A percentile compares a stretch with the other conserved stretches of the same genome.
Evolutionary conservation across 129 eudicot genomes (phyloP).

Genomic region (Kitagawia praeruptora): DNA sequence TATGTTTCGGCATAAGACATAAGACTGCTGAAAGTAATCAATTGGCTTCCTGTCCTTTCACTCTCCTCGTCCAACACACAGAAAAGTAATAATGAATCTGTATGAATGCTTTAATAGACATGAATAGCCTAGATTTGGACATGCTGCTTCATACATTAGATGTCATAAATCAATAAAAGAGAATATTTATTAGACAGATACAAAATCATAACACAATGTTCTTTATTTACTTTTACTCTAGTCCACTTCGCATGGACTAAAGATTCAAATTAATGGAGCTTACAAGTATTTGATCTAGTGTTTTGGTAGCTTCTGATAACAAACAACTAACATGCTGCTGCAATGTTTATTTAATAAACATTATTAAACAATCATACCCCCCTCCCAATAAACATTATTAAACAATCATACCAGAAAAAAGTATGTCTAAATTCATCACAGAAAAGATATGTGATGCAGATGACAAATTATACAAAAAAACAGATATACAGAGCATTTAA

Average conservation of each 20-base stretch:
- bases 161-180: background rate
- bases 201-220: background rate
- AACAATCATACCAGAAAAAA: too few relatives aligned
- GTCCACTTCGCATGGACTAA: conserved; percentile 5
- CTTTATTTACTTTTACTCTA: background rate
- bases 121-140: background rate
- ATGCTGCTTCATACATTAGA: background rate
- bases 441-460: too few relatives aligned
- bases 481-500: too few relatives aligned
- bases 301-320: background rate
- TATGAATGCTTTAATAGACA: background rate
- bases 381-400: too few relatives aligned
- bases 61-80: background rate
- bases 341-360: too few relatives aligned
- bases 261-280: background rate
- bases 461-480: too few relatives aligned
- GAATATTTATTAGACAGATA: background rate
- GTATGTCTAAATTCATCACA: too few relatives aligned
- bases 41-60: background rate
- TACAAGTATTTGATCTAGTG: background rate
- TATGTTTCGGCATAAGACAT: background rate
- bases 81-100: background rate
- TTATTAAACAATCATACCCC: too few relatives aligned
- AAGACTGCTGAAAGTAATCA: background rate
- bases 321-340: background rate